These are phyloP conservation scores for Coemansia sp. DNA, from an alignment of 192 early-diverging fungal species.

Conservation along the genomic window DNA sequence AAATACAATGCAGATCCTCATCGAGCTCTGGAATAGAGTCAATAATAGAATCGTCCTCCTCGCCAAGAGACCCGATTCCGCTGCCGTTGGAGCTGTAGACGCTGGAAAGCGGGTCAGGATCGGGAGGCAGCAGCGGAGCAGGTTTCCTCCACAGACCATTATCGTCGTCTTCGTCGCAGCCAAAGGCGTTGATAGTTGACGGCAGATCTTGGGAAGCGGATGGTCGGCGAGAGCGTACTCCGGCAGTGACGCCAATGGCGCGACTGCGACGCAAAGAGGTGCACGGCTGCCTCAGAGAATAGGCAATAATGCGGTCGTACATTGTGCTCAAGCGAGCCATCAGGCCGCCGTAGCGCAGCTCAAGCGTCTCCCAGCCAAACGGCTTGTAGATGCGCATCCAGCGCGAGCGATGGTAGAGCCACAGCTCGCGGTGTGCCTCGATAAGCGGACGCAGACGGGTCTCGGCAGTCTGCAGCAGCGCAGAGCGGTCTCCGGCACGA, in stretches of 20 bases:
- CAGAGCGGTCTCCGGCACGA: slow-evolving; percentile 53
- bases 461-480: slow-evolving; percentile 59
- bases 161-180: slow-evolving; percentile 41
- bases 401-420: slow-evolving; percentile 76
- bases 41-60: slow-evolving; percentile 32
- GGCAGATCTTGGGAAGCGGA: not conserved
- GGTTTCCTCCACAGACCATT: slow-evolving; percentile 41
- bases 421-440: slow-evolving; percentile 68
- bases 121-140: slow-evolving; percentile 41
- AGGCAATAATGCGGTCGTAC: slow-evolving; percentile 66
- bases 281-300: slow-evolving; percentile 32
- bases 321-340: slow-evolving; percentile 65
- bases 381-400: slow-evolving; percentile 82
- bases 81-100: slow-evolving; percentile 3
- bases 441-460: slow-evolving; percentile 60
- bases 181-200: slow-evolving; percentile 44
- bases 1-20: slow-evolving; percentile 64
- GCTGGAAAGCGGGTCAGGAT: slow-evolving; percentile 24
- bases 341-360: slow-evolving; percentile 80
- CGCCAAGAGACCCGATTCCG: slow-evolving; percentile 43
- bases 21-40: slow-evolving; percentile 70
- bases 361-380: slow-evolving; percentile 84
- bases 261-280: slow-evolving; percentile 39
- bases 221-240: slow-evolving; percentile 13
- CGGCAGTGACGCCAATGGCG: slow-evolving; percentile 49